These are phyloP conservation scores for Xylariaceae sp. DNA, from an alignment of 2,329 filamentous ascomycete species.

Conservation along the genomic window DNA sequence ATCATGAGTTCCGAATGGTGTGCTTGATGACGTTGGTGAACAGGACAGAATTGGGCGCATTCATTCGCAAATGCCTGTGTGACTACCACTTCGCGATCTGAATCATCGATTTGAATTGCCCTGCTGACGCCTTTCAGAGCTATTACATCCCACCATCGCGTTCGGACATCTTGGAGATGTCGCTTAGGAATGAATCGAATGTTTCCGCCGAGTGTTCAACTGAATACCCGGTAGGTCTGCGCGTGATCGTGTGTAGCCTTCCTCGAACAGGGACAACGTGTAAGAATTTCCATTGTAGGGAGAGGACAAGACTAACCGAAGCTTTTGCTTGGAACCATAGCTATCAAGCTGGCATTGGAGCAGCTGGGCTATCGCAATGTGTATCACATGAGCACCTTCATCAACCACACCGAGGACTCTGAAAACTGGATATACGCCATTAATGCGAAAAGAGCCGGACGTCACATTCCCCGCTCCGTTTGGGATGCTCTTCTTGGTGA, in stretches of 20 bases:
- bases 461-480: conserved; percentile 5
- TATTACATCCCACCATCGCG: not conserved
- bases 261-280: conserved; percentile 19
- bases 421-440: conserved; percentile 12
- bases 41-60: not conserved
- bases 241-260: conserved; percentile 19
- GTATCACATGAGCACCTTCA: conserved; percentile 19
- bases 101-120: not conserved
- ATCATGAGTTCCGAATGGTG: not conserved
- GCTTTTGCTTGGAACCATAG: not conserved
- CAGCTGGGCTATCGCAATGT: conserved; percentile 14
- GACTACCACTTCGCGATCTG: not conserved
- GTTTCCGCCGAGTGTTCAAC: not conserved
- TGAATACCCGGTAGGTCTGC: conserved; percentile 1
- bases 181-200: not conserved
- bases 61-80: not conserved
- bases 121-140: not conserved
- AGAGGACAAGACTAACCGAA: not conserved
- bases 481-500: conserved; percentile 13
- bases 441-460: conserved; percentile 9
- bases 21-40: not conserved
- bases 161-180: not conserved
- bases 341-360: conserved; percentile 18
- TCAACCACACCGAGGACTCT: conserved; percentile 13
- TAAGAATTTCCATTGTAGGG: not conserved